Conservation (phyloP, 1,139 yeast species). For the Zygosaccharomyces pseudobailii region DNA sequence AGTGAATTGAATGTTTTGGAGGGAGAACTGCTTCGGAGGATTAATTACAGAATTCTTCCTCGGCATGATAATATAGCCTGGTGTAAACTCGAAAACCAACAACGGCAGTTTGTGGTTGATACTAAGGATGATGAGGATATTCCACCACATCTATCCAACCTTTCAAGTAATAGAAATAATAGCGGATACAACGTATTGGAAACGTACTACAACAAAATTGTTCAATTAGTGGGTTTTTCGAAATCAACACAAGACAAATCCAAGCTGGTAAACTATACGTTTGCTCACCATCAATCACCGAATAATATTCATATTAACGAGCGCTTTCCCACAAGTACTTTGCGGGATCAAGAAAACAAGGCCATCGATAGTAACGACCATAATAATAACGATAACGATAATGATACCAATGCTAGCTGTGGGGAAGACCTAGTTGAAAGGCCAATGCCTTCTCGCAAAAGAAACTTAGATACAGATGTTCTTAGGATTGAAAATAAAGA, state of each 20-base stretch:
- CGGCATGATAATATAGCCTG: conserved; percentile 39
- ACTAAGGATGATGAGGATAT: conserved; percentile 10
- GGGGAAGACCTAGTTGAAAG: neutral
- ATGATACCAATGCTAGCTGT: conserved; percentile 1
- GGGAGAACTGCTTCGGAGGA: conserved; percentile 76
- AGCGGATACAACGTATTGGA: conserved; percentile 45
- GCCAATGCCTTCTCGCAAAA: conserved; percentile 3
- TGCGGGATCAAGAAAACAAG: conserved; percentile 1
- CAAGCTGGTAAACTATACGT: conserved; percentile 21
- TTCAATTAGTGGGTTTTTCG: conserved; percentile 51
- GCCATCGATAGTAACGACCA: neutral
- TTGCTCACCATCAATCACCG: conserved; percentile 4
- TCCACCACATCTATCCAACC: conserved; percentile 4
- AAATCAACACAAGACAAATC: conserved; percentile 28
- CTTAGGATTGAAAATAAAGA: neutral
- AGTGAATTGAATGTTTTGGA: conserved; percentile 84
- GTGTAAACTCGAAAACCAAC: conserved; percentile 31
- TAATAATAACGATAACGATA: conserved; percentile 1
- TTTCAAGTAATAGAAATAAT: conserved; percentile 8
- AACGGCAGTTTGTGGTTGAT: conserved; percentile 24
- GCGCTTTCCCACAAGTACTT: neutral
- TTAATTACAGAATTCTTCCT: conserved; percentile 72
- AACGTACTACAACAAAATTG: conserved; percentile 56
- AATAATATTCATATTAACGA: neutral
- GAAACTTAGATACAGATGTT: conserved; percentile 5